phyloP scores from a whole-genome alignment of 208 protist species.

The Leishmania gerbilli region DNA sequence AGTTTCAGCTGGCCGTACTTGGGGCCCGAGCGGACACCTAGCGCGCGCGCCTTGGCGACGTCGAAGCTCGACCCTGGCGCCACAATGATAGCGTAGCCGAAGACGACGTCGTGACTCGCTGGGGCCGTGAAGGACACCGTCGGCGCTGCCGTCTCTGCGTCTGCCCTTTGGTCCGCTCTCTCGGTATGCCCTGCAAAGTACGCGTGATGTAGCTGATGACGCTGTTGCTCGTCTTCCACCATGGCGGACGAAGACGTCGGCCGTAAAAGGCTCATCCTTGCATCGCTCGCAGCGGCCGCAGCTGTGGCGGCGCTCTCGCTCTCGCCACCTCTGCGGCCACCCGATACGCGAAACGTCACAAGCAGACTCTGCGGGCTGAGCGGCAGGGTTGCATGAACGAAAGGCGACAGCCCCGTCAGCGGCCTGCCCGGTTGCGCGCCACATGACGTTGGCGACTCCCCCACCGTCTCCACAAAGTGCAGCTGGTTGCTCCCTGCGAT shows the following conservation, averaged over 20 bases:
- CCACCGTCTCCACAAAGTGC: slow-evolving; percentile 13
- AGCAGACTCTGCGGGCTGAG: slow-evolving; percentile 40
- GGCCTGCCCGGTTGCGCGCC: background rate
- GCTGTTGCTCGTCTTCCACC: background rate
- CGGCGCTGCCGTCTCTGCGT: background rate
- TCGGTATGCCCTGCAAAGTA: background rate
- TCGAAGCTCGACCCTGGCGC: slow-evolving; percentile 58
- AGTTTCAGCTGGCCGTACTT: slow-evolving; percentile 76
- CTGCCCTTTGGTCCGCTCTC: background rate
- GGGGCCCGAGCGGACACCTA: slow-evolving; percentile 68
- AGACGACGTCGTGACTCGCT: slow-evolving; percentile 24
- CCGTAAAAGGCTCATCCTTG: background rate
- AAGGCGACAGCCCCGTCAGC: slow-evolving; percentile 8
- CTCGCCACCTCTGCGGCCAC: background rate
- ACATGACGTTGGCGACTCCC: background rate
- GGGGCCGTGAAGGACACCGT: background rate
- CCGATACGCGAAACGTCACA: slow-evolving; percentile 47
- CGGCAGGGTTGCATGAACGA: slow-evolving; percentile 32
- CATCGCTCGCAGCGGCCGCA: background rate
- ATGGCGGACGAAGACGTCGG: background rate
- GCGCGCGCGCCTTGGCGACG: slow-evolving; percentile 42
- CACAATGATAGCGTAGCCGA: slow-evolving; percentile 68
- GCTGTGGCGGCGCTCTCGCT: background rate
- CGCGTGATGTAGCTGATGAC: no score
- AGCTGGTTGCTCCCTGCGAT: slow-evolving; percentile 14